Percentiles rank a stretch among this genome's conserved stretches.
Conservation (phyloP, 495 filamentous ascomycete species). For the Glonium stellatum region DNA sequence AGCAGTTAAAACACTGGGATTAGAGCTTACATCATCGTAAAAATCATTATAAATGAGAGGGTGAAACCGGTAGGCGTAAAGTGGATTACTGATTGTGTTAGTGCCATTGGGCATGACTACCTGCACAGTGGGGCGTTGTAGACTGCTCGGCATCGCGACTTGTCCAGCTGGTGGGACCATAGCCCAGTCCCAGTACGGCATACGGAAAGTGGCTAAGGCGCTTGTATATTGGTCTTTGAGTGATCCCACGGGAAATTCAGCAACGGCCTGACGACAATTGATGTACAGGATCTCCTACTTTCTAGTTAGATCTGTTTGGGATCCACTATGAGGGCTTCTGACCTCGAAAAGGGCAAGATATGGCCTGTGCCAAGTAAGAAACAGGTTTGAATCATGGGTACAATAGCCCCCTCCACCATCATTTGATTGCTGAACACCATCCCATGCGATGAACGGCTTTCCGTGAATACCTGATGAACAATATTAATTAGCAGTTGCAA, state of each 20-base stretch:
- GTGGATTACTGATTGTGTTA: slow-evolving; percentile 51
- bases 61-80: slow-evolving; percentile 55
- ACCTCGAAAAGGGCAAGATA: slow-evolving; percentile 65
- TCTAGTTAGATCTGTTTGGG: no score
- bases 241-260: slow-evolving; percentile 44
- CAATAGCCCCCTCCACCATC: slow-evolving; percentile 55
- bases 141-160: slow-evolving; percentile 43
- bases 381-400: slow-evolving; percentile 56
- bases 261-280: slow-evolving; percentile 46
- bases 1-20: background rate
- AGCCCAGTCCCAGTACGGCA: slow-evolving; percentile 68
- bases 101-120: slow-evolving; percentile 49
- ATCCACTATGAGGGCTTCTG: background rate
- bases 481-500: no score
- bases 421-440: slow-evolving; percentile 45
- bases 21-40: slow-evolving; percentile 40
- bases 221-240: slow-evolving; percentile 41
- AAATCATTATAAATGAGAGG: slow-evolving; percentile 42
- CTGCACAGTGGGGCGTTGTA: slow-evolving; percentile 43
- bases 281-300: slow-evolving; percentile 51
- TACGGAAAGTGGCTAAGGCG: slow-evolving; percentile 51
- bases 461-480: slow-evolving; percentile 54
- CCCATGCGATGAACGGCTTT: slow-evolving; percentile 51
- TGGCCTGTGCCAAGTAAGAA: slow-evolving; percentile 65
- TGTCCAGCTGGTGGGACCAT: slow-evolving; percentile 41